Evolutionary conservation across 495 filamentous ascomycete genomes (phyloP), one percentile per base, ranked within the genome.

Genomic region (Terfezia claveryi): DNA sequence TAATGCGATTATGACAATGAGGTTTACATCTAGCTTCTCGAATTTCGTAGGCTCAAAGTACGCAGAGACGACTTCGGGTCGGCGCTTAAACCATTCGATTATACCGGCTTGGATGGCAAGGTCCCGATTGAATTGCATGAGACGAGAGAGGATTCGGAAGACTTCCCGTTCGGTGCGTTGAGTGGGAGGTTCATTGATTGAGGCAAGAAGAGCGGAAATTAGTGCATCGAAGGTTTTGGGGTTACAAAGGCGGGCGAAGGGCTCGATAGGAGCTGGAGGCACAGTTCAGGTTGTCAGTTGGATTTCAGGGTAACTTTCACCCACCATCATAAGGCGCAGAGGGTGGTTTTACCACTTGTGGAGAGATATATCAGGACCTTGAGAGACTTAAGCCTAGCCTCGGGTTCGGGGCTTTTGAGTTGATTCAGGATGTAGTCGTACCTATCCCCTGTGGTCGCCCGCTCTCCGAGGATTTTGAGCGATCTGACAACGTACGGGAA

Each of bases 391-490:
- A 56, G 38, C 10, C 60, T 49, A 10, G 41, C 32, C 16, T 23
- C 12, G 7, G 38, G 14, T 17, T 55, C 55, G 4, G 23, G 41
- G 17, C 49, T 50, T n/a, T 53, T n/a, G 20, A 62, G 44, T 12
- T 62, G 59, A 11, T 49, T 53, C 10, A 62, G 41, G 23, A 62
- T 50, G 37, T 53, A 62, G 10, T 54, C 38, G 9, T 62, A 44
- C 12, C 54, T 62, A 36, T 54, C 37, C 4, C 52, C 50, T 10
- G 60, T 62, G 20, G 56, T 62, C 2, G 60, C 60, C 37, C 60
- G 60, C 49, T 62, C 60, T 55, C 55, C 62, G 20, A 62, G 55
- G 51, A 62, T 62, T 51, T 62, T 62, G 38, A 62, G 50, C 44
- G 60, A 60, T 10, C 60, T 62, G 38, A 6, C 0, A 23, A 23